Base-by-base conservation (phyloP, 176 grass and related monocot genomes). In the Panicum miliaceum region DNA sequence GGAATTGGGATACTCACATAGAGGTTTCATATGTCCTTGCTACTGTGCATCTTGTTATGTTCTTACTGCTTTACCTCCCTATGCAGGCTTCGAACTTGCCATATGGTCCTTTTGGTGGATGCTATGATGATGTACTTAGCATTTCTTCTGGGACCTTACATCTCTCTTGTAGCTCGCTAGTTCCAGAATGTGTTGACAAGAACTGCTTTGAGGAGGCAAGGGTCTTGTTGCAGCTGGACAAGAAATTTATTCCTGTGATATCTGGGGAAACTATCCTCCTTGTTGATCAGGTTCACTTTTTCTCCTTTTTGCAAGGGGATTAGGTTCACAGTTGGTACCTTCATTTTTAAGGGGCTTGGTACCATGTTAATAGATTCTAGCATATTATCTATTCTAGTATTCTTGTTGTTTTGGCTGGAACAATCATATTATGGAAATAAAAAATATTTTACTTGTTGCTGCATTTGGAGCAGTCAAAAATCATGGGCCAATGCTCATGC, bases 171-270 rank as follows among this genome's bases (percentile, higher is more conserved):
- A 84, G 48, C 63, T 90, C 89, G 12, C 80, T 98, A 79, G 88
- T 98, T 82, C 93, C 96, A 77, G 90, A 95, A 82, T 80, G 53
- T 71, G 80, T 98, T 73, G 87, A 92, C 78, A 95, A 91, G 77
- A 83, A 93, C 71, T 88, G 88, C 83, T 90, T 98, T 51, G 82
- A 90, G 73, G 84, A 93, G 77, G 91, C 96, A 67, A 95, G 85
- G 75, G 96, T 98, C 90, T 82, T 98, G 81, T 80, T 92, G 64
- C 96, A 98, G 85, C 56, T 98, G 77, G 96, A 98, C 90, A 95
- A 89, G 80, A 98, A 98, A 92, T 98, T 93, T 87, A 98, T 98
- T 90, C 96, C 96, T 5, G 83, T 95, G 43, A 71, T 98, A 76
- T 94, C 96, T 62, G 85, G 85, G 75, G 80, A 90, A 88, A 93